phyloP scores from a whole-genome alignment of 1,284 basidiomycete species.

The Prillingera fragicola region DNA sequence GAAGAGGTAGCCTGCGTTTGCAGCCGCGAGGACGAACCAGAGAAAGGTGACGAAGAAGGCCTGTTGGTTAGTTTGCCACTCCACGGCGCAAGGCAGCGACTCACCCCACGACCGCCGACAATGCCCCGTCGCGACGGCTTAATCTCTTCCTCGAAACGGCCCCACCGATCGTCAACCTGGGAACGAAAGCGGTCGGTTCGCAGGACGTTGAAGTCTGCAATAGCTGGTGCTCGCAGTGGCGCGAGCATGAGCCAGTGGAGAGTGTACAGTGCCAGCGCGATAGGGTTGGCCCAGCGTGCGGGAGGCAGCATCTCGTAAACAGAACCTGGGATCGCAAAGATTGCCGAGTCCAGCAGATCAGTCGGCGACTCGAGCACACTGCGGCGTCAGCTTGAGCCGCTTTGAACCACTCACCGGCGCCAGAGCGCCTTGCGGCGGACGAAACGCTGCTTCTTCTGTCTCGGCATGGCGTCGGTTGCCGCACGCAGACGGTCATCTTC shows the following conservation, averaged over 20 bases:
- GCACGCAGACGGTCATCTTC: slow-evolving; percentile 15
- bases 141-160: slow-evolving; percentile 26
- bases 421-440: slow-evolving; percentile 34
- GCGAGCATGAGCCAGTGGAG: slow-evolving; percentile 40
- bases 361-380: slow-evolving; percentile 27
- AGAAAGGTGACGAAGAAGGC: slow-evolving; percentile 27
- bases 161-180: slow-evolving; percentile 33
- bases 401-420: slow-evolving; percentile 35
- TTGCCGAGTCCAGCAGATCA: slow-evolving; percentile 23
- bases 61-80: slow-evolving; percentile 17
- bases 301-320: slow-evolving; percentile 36
- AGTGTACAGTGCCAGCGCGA: slow-evolving; percentile 28
- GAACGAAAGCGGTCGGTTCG: no score
- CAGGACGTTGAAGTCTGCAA: slow-evolving; percentile 19
- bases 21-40: slow-evolving; percentile 25
- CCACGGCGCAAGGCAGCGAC: slow-evolving; percentile 1
- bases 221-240: slow-evolving; percentile 28
- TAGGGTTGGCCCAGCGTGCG: slow-evolving; percentile 34
- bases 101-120: slow-evolving; percentile 28
- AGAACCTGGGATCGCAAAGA: slow-evolving; percentile 25
- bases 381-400: slow-evolving; percentile 7
- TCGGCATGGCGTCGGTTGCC: not conserved
- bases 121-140: slow-evolving; percentile 14
- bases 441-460: slow-evolving; percentile 29
- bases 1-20: slow-evolving; percentile 41